Percentiles rank a stretch among this genome's conserved stretches.
Conservation (phyloP, 2,329 filamentous ascomycete genomes). For the Pyrenophora graminea region DNA sequence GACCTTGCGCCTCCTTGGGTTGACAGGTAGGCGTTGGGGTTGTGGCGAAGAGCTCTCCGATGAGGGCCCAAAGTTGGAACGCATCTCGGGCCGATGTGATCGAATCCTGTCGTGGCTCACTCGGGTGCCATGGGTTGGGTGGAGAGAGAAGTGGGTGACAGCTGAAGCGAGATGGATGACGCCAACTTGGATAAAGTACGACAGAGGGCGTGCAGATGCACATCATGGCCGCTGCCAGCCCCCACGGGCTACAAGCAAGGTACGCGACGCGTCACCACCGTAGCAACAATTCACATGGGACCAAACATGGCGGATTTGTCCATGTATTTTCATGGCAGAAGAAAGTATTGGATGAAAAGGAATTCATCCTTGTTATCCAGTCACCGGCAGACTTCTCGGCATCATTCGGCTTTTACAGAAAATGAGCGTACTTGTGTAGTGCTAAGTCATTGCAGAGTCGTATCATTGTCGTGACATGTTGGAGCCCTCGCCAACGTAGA, state of each 20-base stretch:
- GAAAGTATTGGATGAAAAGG: not conserved
- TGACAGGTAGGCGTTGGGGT: constrained; percentile 26
- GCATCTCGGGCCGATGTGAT: constrained; percentile 16
- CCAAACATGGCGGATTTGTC: not conserved
- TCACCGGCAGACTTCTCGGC: too few relatives aligned
- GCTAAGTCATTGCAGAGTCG: too few relatives aligned
- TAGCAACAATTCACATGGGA: too few relatives aligned
- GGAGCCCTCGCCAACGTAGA: too few relatives aligned
- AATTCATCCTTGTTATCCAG: not conserved
- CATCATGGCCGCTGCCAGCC: constrained; percentile 5
- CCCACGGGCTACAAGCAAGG: not conserved
- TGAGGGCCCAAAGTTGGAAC: constrained; percentile 10
- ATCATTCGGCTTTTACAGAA: too few relatives aligned
- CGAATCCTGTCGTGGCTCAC: constrained; percentile 9
- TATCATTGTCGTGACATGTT: too few relatives aligned
- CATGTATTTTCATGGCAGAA: not conserved
- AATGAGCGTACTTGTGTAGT: too few relatives aligned
- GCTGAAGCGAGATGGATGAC: constrained; percentile 7
- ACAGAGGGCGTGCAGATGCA: constrained; percentile 3
- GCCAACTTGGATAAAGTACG: not conserved
- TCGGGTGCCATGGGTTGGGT: constrained; percentile 8
- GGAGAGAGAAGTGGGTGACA: constrained; percentile 8
- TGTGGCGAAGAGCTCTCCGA: constrained; percentile 16
- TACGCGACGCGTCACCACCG: constrained; percentile 3
- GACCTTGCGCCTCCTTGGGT: constrained; percentile 31